These are phyloP conservation scores for Pulveroboletus sp. DNA, from an alignment of 768 basidiomycete genomes.

Conservation along the genomic window DNA sequence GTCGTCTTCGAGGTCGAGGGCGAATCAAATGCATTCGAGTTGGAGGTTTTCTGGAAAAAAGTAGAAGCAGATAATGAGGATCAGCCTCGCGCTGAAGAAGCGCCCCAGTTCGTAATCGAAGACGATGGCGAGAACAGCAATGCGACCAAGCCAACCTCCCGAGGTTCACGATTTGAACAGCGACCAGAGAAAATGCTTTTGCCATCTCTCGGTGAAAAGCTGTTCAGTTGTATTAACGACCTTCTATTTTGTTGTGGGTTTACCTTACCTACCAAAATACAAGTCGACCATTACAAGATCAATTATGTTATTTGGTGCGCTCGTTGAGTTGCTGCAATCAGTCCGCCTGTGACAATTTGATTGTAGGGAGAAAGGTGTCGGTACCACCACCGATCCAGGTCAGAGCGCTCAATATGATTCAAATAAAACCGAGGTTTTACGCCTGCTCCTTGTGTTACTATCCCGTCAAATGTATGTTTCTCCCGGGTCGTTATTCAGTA, in stretches of 20 bases:
- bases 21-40: slow-evolving; percentile 68
- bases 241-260: slow-evolving; percentile 93
- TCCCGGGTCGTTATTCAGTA: slow-evolving; percentile 61
- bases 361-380: slow-evolving; percentile 89
- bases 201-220: slow-evolving; percentile 76
- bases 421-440: slow-evolving; percentile 86
- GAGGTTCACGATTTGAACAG: slow-evolving; percentile 17
- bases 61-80: slow-evolving; percentile 42
- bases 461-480: slow-evolving; percentile 88
- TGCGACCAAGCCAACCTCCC: slow-evolving; percentile 20
- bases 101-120: slow-evolving; percentile 83
- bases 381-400: slow-evolving; percentile 75
- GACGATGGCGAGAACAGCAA: slow-evolving; percentile 53
- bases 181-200: slow-evolving; percentile 44
- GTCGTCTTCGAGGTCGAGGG: slow-evolving; percentile 81
- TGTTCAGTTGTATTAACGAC: slow-evolving; percentile 79
- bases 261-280: slow-evolving; percentile 73
- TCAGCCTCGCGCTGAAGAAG: slow-evolving; percentile 21
- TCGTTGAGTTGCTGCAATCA: slow-evolving; percentile 1
- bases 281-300: slow-evolving; percentile 77
- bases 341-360: slow-evolving; percentile 4
- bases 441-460: slow-evolving; percentile 80
- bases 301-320: slow-evolving; percentile 85
- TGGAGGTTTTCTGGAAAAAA: slow-evolving; percentile 79
- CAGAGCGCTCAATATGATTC: slow-evolving; percentile 59